phyloP scores from a whole-genome alignment of 83 land plant species.

The Thuja plicata region DNA sequence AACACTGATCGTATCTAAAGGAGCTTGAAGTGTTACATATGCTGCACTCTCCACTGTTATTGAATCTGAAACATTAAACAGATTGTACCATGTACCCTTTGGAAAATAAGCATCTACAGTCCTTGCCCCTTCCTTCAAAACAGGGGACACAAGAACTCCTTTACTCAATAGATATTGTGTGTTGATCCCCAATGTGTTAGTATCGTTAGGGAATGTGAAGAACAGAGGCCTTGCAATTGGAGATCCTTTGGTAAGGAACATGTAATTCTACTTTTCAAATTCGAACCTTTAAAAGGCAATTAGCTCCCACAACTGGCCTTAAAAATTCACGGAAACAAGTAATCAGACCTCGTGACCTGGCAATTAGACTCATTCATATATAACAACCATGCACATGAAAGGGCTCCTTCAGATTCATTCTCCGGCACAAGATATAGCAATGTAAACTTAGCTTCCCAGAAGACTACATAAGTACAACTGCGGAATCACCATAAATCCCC shows the following conservation, averaged over 20 bases:
- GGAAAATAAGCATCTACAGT: slow-evolving; percentile 83
- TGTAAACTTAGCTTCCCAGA: too few species aligned
- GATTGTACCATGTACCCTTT: slow-evolving; percentile 67
- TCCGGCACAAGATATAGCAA: too few species aligned
- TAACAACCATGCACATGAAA: too few species aligned
- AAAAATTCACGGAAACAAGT: too few species aligned
- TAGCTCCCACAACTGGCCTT: too few species aligned
- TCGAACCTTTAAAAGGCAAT: too few species aligned
- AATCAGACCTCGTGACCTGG: too few species aligned
- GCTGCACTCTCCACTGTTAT: slow-evolving; percentile 29
- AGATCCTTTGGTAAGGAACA: slow-evolving; percentile 50
- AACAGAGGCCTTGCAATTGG: slow-evolving; percentile 87
- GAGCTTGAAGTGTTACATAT: slow-evolving; percentile 54
- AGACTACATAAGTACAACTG: too few species aligned
- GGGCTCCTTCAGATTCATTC: too few species aligned
- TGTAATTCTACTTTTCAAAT: too few species aligned
- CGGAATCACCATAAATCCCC: too few species aligned
- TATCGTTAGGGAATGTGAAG: slow-evolving; percentile 76
- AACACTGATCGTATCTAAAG: slow-evolving; percentile 72
- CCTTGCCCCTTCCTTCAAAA: slow-evolving; percentile 33
- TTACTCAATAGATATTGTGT: slow-evolving; percentile 73
- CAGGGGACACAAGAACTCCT: slow-evolving; percentile 78
- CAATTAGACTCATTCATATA: too few species aligned
- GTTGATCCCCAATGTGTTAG: slow-evolving; percentile 48
- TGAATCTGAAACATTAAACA: slow-evolving; percentile 51